Evolutionary conservation across 441 rosid genomes (phyloP), one percentile per base, ranked within the genome.

Genomic region (Eruca vesicaria): DNA sequence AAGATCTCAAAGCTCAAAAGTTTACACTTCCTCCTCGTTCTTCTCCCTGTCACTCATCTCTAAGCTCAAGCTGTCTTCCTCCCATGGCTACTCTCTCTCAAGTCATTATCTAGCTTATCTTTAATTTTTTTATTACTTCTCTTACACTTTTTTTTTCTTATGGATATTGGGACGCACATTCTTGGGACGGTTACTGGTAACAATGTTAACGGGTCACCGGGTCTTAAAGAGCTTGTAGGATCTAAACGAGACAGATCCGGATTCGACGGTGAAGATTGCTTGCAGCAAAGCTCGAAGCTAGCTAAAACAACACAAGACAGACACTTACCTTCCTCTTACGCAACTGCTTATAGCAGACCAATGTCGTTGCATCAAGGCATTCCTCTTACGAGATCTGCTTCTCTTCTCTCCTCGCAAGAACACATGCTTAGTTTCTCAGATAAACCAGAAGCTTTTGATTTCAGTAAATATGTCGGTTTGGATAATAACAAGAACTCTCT

Each of bases 381-480:
- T 74, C 79, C 87, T 72, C 75, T 83, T 26, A 26, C 81, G 81
- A 86, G 90, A 88, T 84, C 96, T 84, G 75, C 82, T 68, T 57
- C 87, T 61, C 55, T 78, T 63, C 66, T 78, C 33, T 74, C 81
- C 23, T 69, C 72, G 6, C 86, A 79, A 45, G 89, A 82, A 64
- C 91, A 86, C 38, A 88, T 89, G 89, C 83, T 86, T 45, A 84
- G 91, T 80, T 89, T 89, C 83, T 88, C 95, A 9, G 79, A 72
- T 56, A 84, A 86, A 78, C 73, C 86, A 63, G 88, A 89, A 74
- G 76, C 76, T 79, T 63, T 78, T 12, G 79, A 77, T 28, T 78
- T 79, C 66, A 69, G 29, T 66, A 78, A 58, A 81, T 78, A 57
- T 76, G 76, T 72, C 65, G 80, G 81, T n/a, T 77, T 87, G 32